These are phyloP conservation scores for Leucogyrophana mollusca DNA, from an alignment of 768 basidiomycete genomes.

Conservation along the genomic window DNA sequence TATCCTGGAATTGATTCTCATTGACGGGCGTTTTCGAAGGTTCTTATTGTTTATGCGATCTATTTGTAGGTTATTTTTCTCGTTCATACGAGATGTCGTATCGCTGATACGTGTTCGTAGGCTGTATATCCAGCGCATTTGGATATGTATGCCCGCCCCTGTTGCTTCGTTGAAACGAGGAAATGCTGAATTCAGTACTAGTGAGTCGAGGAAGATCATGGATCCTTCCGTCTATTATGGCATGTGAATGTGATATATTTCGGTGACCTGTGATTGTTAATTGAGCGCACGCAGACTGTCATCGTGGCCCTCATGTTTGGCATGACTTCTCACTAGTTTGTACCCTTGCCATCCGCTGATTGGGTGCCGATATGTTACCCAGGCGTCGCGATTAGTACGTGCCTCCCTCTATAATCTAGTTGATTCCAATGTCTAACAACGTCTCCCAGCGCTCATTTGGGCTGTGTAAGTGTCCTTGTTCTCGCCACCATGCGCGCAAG, in stretches of 20 bases:
- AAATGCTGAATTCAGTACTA: neutral
- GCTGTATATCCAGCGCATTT: conserved; percentile 1
- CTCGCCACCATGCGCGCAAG: neutral
- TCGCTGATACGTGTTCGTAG: neutral
- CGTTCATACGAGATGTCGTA: neutral
- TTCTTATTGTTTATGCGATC: neutral
- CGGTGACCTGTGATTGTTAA: too few relatives aligned
- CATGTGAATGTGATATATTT: too few relatives aligned
- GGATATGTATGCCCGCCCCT: neutral
- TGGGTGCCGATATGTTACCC: too few relatives aligned
- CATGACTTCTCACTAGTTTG: too few relatives aligned
- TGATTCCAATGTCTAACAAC: neutral
- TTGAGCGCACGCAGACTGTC: too few relatives aligned
- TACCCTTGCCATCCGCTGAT: too few relatives aligned
- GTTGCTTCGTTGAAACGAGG: neutral
- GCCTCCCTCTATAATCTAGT: neutral
- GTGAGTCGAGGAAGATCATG: neutral
- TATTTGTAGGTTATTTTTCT: neutral
- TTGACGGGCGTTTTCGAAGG: neutral
- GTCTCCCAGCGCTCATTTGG: neutral
- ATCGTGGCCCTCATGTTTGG: too few relatives aligned
- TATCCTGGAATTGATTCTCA: too few relatives aligned
- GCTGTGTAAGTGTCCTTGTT: neutral
- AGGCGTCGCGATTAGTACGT: neutral
- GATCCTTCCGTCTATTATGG: neutral